Conservation (phyloP, 192 early-diverging fungal species). For the Pecoramyces ruminantium region DNA sequence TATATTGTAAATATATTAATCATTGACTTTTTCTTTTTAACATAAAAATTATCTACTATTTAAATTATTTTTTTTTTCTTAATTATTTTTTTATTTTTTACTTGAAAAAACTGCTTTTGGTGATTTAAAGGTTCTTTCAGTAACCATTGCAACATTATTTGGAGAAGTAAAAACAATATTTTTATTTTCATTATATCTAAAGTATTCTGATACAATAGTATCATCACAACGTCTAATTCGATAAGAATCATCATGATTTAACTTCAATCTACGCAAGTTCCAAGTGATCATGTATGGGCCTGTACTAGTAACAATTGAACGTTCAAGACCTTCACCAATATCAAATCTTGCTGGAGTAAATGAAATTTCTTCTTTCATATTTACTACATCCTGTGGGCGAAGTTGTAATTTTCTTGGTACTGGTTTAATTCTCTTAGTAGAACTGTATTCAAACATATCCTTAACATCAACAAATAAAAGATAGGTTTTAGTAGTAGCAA, state of each 20-base stretch:
- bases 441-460: neutral
- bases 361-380: constrained; percentile 41
- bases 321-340: constrained; percentile 56
- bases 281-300: constrained; percentile 83
- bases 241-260: constrained; percentile 62
- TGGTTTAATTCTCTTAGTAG: constrained; percentile 8
- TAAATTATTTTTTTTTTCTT: no score
- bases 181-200: constrained; percentile 62
- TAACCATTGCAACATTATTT: constrained; percentile 52
- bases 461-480: constrained; percentile 54
- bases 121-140: neutral
- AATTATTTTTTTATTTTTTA: neutral
- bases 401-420: constrained; percentile 57
- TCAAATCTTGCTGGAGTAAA: constrained; percentile 88
- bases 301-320: constrained; percentile 73
- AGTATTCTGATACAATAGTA: constrained; percentile 77
- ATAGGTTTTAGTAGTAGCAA: constrained; percentile 78
- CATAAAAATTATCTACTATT: no score
- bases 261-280: constrained; percentile 71
- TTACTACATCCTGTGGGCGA: constrained; percentile 72
- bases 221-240: constrained; percentile 73
- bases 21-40: no score
- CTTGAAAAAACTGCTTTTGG: neutral
- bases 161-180: constrained; percentile 76
- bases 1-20: no score